phyloP scores from a whole-genome alignment of 2,329 filamentous ascomycete genomes.

The Penicillium sp. region DNA sequence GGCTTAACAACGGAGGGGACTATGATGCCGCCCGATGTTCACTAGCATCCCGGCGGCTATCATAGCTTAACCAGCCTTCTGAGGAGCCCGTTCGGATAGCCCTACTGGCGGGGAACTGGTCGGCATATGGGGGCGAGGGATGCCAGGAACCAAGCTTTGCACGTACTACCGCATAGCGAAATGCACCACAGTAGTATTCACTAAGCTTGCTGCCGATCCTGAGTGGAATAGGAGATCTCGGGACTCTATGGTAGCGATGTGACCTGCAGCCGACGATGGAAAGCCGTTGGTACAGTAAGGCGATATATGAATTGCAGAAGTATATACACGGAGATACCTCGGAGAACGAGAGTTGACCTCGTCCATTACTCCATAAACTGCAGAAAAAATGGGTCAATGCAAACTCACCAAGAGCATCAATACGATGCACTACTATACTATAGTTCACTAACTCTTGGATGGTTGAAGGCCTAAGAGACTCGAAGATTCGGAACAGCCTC shows the following conservation, averaged over 20 bases:
- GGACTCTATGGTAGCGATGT: not conserved
- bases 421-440: not conserved
- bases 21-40: conserved; percentile 3
- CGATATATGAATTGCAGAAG: not conserved
- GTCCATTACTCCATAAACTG: not conserved
- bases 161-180: not conserved
- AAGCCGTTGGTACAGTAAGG: not conserved
- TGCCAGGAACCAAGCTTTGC: conserved; percentile 21
- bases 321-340: conserved; percentile 3
- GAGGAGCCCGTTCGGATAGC: conserved; percentile 10
- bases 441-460: not conserved
- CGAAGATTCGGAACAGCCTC: conserved; percentile 24
- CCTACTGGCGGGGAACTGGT: conserved; percentile 19
- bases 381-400: too few species aligned
- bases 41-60: conserved; percentile 10
- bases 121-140: conserved; percentile 6
- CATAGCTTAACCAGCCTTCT: conserved; percentile 7
- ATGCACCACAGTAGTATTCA: not conserved
- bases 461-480: conserved; percentile 2
- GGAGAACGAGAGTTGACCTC: not conserved
- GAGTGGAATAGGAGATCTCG: conserved; percentile 2
- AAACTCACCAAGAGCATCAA: not conserved
- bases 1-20: not conserved
- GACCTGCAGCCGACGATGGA: not conserved
- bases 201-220: not conserved